Evolutionary conservation across 2,329 filamentous ascomycete species (phyloP).

Genomic region (Fusarium sp.): DNA sequence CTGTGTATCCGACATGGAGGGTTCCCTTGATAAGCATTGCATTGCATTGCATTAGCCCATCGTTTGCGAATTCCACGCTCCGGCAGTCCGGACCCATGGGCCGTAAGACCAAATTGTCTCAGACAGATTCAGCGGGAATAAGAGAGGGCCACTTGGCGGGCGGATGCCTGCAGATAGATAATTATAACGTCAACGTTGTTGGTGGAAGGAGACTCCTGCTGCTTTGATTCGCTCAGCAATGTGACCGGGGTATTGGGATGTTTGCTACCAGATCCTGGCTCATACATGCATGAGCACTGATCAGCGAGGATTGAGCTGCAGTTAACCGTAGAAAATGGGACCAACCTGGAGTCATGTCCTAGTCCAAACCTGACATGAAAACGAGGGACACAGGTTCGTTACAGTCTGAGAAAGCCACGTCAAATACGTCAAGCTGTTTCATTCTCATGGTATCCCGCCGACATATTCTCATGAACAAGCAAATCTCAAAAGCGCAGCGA

Average conservation of each 20-base stretch:
- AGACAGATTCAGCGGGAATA: background rate
- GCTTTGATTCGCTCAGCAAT: slow-evolving; percentile 17
- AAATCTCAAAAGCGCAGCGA: slow-evolving; percentile 1
- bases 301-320: slow-evolving; percentile 31
- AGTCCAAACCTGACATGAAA: slow-evolving; percentile 9
- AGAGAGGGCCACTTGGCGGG: slow-evolving; percentile 10
- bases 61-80: slow-evolving; percentile 25
- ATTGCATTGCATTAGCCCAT: slow-evolving; percentile 37
- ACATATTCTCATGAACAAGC: background rate
- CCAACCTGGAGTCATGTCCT: background rate
- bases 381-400: slow-evolving; percentile 1
- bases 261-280: slow-evolving; percentile 30
- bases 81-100: slow-evolving; percentile 32
- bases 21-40: slow-evolving; percentile 33
- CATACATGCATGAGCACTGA: slow-evolving; percentile 32
- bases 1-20: slow-evolving; percentile 11
- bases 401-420: background rate
- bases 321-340: slow-evolving; percentile 17
- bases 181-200: slow-evolving; percentile 15
- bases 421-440: background rate
- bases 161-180: slow-evolving; percentile 19
- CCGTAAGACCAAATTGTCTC: slow-evolving; percentile 18
- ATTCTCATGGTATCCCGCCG: slow-evolving; percentile 4
- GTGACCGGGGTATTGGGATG: slow-evolving; percentile 20
- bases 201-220: background rate